These are phyloP conservation scores for Verticillium klebahnii DNA, from an alignment of 2,329 filamentous ascomycete genomes.

Conservation along the genomic window DNA sequence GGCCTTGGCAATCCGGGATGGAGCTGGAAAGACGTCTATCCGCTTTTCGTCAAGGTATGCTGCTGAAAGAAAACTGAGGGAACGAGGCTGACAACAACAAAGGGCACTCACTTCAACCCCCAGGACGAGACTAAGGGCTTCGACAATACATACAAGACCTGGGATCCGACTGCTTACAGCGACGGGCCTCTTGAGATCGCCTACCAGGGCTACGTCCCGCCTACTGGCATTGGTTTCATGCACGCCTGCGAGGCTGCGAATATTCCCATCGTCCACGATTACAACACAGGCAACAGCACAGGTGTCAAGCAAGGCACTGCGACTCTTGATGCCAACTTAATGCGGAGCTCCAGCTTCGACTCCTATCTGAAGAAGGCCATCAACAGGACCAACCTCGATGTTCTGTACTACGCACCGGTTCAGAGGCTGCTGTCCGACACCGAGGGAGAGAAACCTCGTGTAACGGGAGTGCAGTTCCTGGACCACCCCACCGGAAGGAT, in stretches of 20 bases:
- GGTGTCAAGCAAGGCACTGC: conserved; percentile 22
- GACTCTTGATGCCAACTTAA: conserved; percentile 15
- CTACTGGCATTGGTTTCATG: conserved; percentile 21
- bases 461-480: conserved; percentile 18
- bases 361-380: conserved; percentile 16
- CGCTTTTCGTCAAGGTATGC: conserved; percentile 16
- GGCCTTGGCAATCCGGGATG: conserved; percentile 25
- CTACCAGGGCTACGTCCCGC: conserved; percentile 22
- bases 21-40: conserved; percentile 22
- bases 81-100: neutral
- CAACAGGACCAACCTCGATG: conserved; percentile 16
- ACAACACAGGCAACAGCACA: conserved; percentile 19
- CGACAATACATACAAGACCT: conserved; percentile 19
- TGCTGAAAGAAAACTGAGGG: too few species aligned
- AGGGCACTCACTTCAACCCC: conserved; percentile 19
- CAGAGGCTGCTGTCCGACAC: conserved; percentile 13
- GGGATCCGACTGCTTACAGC: conserved; percentile 18
- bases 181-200: conserved; percentile 19
- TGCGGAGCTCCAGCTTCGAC: conserved; percentile 20
- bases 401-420: conserved; percentile 18
- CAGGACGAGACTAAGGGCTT: conserved; percentile 16
- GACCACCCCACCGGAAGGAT: conserved; percentile 16
- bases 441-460: conserved; percentile 13
- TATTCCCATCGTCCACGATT: conserved; percentile 18
- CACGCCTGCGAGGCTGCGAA: conserved; percentile 14